Conservation (phyloP, 495 filamentous ascomycete genomes). For the Neurospora sp. region DNA sequence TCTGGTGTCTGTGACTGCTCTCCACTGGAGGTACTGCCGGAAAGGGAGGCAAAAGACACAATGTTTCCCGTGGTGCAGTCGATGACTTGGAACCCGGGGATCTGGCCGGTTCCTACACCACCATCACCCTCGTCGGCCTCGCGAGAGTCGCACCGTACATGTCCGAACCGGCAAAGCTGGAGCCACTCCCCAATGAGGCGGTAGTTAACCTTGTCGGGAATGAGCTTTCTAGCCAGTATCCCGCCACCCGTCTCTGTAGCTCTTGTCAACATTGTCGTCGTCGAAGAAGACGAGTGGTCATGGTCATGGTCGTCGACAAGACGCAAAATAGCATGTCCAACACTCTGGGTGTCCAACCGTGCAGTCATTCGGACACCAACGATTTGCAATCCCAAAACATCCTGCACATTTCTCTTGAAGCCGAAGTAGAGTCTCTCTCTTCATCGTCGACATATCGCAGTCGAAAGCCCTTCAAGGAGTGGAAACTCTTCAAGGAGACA, state of each 20-base stretch:
- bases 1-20: not conserved
- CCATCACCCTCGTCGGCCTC: not conserved
- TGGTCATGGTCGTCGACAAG: not conserved
- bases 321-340: not conserved
- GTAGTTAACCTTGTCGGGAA: not conserved
- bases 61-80: conserved; percentile 1
- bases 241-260: not conserved
- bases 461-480: not conserved
- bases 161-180: not conserved
- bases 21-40: not conserved
- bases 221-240: not conserved
- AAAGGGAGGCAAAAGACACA: not conserved
- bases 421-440: too few species aligned
- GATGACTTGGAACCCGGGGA: not conserved
- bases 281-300: not conserved
- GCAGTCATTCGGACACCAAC: not conserved
- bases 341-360: not conserved
- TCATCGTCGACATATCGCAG: not conserved
- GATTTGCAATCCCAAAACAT: not conserved
- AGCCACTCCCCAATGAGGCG: not conserved
- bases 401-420: not conserved
- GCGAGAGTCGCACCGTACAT: not conserved
- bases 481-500: not conserved
- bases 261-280: not conserved
- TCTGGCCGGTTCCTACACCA: not conserved